Base-by-base conservation (phyloP, 371 early-diverging fungal species). In the Mucor piriformis region DNA sequence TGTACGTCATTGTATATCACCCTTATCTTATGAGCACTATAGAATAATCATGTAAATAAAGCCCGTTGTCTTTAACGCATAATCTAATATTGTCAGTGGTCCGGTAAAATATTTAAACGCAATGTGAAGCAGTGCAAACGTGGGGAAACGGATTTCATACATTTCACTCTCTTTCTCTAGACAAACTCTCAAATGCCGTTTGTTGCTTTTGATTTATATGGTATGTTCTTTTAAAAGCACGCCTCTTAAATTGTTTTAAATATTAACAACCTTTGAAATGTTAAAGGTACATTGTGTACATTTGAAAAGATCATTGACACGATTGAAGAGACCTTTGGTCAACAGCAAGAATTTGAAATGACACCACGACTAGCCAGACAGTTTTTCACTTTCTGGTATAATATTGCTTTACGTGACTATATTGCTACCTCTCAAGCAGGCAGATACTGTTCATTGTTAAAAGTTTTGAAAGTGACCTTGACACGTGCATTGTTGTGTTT, bases 161-260 rank as follows among this genome's bases (percentile, higher is more conserved):
- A n/a, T n/a, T n/a, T n/a, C n/a, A 6, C 16, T 40, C n/a, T 16
- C 16, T 16, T 33, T 21, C 10, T 11, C 34, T 4, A 11, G n/a
- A 50, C 18, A 18, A 33, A 20, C 12, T 16, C 35, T 33, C n/a
- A 16, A 20, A 77, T 77, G 77, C 74, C 77, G 3, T 63, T 67
- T 43, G 70, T 69, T 29, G 77, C 77, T 15, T 77, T 77, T 65
- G 74, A 77, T 42, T 61, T 77, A 40, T 54, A 69, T 37, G 74
- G 76, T 76, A 51, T n/a, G n/a, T n/a, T n/a, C n/a, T n/a, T n/a
- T n/a, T n/a, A n/a, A n/a, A n/a, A n/a, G n/a, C n/a, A n/a, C n/a
- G n/a, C n/a, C n/a, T n/a, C n/a, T n/a, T 23, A 24, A 16, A 35
- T 25, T 18, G n/a, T 13, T 34, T 15, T 27, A 33, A 11, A 25